phyloP scores from a whole-genome alignment of 805 yeast species.

The Teunomyces kruisii region DNA sequence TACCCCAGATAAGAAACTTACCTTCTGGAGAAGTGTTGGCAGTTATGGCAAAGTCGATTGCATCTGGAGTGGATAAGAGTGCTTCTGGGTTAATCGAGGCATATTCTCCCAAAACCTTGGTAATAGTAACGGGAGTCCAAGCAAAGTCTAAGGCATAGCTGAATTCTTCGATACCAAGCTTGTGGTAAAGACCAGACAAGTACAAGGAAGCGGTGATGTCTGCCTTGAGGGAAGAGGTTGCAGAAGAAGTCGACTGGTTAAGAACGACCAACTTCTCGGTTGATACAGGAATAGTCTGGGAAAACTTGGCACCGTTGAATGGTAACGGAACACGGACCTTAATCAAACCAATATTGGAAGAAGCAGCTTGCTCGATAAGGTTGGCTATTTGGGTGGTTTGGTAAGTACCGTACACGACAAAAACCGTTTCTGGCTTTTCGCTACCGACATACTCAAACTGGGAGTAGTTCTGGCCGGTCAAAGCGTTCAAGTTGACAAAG shows the following conservation, averaged over 20 bases:
- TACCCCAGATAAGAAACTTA: slow-evolving; percentile 61
- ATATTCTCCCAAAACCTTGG: slow-evolving; percentile 48
- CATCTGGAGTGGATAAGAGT: slow-evolving; percentile 18
- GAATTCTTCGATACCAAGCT: slow-evolving; percentile 48
- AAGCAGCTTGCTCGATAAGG: slow-evolving; percentile 36
- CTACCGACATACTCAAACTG: slow-evolving; percentile 74
- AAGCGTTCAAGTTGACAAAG: slow-evolving; percentile 49
- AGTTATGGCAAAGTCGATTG: slow-evolving; percentile 17
- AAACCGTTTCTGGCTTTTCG: slow-evolving; percentile 63
- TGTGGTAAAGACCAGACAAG: slow-evolving; percentile 43
- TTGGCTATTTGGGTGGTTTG: slow-evolving; percentile 57
- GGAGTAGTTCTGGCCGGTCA: slow-evolving; percentile 53
- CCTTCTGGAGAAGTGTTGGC: slow-evolving; percentile 46
- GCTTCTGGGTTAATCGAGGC: slow-evolving; percentile 27
- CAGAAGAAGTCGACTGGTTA: slow-evolving; percentile 46
- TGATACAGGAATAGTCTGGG: slow-evolving; percentile 55
- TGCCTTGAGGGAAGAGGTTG: slow-evolving; percentile 54
- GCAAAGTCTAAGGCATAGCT: slow-evolving; percentile 50
- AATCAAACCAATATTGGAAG: slow-evolving; percentile 56
- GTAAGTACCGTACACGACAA: slow-evolving; percentile 75
- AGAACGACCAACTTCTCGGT: slow-evolving; percentile 65
- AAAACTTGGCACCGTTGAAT: slow-evolving; percentile 64
- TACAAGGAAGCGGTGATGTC: slow-evolving; percentile 75
- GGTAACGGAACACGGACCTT: slow-evolving; percentile 79
- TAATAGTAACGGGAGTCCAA: slow-evolving; percentile 57